Evolutionary conservation across 106 monocot species (phyloP).

Genomic region (Dendrobium officinale): DNA sequence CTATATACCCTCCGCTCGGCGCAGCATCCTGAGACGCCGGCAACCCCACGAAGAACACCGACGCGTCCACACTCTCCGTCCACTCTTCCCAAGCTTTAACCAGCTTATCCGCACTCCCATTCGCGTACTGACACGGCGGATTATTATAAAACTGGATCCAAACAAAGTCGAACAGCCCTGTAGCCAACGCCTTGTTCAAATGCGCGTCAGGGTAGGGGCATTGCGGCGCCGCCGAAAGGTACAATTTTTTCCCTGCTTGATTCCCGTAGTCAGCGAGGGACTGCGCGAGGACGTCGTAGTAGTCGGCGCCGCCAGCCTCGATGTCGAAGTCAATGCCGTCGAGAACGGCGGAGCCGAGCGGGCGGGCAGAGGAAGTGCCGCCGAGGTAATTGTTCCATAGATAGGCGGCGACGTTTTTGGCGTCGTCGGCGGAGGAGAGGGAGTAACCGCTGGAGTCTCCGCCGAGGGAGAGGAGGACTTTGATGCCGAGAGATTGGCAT

Average conservation of each 20-base stretch:
- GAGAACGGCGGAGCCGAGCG: slow-evolving; percentile 39
- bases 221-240: slow-evolving; percentile 51
- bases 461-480: slow-evolving; percentile 48
- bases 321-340: slow-evolving; percentile 66
- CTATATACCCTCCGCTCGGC: slow-evolving; percentile 41
- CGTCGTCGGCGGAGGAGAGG: slow-evolving; percentile 33
- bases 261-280: slow-evolving; percentile 12
- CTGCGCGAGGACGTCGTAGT: slow-evolving; percentile 32
- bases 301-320: slow-evolving; percentile 17
- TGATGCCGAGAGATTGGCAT: slow-evolving; percentile 16
- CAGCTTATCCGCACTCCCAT: slow-evolving; percentile 14
- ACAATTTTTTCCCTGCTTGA: slow-evolving; percentile 22
- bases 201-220: slow-evolving; percentile 42
- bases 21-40: slow-evolving; percentile 35
- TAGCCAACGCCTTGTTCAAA: slow-evolving; percentile 23
- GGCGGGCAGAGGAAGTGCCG: slow-evolving; percentile 30
- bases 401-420: slow-evolving; percentile 33
- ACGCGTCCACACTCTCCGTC: slow-evolving; percentile 28
- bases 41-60: slow-evolving; percentile 30
- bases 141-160: slow-evolving; percentile 72
- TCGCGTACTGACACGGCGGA: slow-evolving; percentile 32
- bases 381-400: slow-evolving; percentile 58
- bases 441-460: slow-evolving; percentile 27
- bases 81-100: slow-evolving; percentile 30
- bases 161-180: slow-evolving; percentile 41